Percentiles rank a stretch among this genome's conserved stretches.
phyloP scores from a whole-genome alignment of 2,329 filamentous ascomycete genomes.

The Fusarium pseudograminearum region DNA sequence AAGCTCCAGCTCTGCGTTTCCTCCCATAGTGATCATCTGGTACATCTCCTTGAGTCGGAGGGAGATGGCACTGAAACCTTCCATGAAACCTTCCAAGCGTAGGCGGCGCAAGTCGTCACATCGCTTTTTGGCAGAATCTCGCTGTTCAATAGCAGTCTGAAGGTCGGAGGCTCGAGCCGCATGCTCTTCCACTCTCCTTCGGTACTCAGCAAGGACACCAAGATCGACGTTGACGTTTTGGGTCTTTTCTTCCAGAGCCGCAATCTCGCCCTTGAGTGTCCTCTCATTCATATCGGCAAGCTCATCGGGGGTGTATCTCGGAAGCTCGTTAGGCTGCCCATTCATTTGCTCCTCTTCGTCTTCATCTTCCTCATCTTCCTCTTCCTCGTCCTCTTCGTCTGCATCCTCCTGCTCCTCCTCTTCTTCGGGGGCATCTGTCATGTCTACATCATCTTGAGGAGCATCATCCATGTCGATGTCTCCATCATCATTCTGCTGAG shows the following conservation, averaged over 20 bases:
- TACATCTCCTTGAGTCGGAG: conserved; percentile 99
- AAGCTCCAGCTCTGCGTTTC: conserved; percentile 96
- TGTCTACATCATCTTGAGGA: conserved; percentile 48
- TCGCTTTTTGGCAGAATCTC: conserved; percentile 90
- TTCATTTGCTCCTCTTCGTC: conserved; percentile 45
- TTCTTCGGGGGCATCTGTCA: conserved; percentile 50
- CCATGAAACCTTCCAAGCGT: conserved; percentile 97
- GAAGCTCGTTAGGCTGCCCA: conserved; percentile 69
- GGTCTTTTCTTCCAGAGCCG: conserved; percentile 74
- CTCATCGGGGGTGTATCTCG: conserved; percentile 80
- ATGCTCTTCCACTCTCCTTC: conserved; percentile 86
- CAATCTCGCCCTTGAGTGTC: conserved; percentile 71
- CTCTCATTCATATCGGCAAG: conserved; percentile 74
- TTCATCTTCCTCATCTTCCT: conserved; percentile 46
- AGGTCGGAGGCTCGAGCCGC: conserved; percentile 86
- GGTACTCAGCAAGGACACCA: conserved; percentile 88
- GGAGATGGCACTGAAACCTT: conserved; percentile 94
- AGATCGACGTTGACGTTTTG: conserved; percentile 90
- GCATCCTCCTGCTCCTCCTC: conserved; percentile 43
- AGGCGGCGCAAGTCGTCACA: conserved; percentile 92
- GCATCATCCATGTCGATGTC: conserved; percentile 52
- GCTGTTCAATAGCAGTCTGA: conserved; percentile 78
- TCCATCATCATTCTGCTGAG: conserved; percentile 46
- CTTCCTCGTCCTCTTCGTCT: conserved; percentile 18
- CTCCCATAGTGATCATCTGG: conserved; percentile 99